These are phyloP conservation scores for Lithospermum erythrorhizon DNA, from an alignment of 257 asterid genomes.

Conservation along the genomic window DNA sequence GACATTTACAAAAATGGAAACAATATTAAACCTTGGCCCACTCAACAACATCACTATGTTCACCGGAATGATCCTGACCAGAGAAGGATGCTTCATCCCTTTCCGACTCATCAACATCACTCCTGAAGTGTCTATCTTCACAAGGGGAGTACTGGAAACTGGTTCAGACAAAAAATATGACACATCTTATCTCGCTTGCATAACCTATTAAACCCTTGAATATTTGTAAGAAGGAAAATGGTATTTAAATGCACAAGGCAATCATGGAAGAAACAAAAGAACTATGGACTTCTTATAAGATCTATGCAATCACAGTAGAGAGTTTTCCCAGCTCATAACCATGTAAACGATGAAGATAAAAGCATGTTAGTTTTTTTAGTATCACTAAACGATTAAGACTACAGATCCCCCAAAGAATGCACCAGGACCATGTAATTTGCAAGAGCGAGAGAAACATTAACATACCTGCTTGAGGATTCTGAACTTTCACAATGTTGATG, in stretches of 20 bases:
- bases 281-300: no score
- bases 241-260: not conserved
- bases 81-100: constrained; percentile 87
- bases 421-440: constrained; percentile 6
- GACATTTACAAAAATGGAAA: constrained; percentile 1
- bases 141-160: constrained; percentile 81
- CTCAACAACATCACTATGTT: constrained; percentile 71
- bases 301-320: no score
- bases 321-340: no score
- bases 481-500: constrained; percentile 75
- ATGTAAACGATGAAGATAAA: no score
- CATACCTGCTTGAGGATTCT: constrained; percentile 79
- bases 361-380: no score
- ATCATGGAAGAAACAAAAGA: no score
- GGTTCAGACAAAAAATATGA: constrained; percentile 14
- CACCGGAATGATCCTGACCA: constrained; percentile 75
- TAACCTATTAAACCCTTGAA: not conserved
- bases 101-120: constrained; percentile 64
- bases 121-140: constrained; percentile 68
- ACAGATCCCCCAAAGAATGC: not conserved
- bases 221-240: not conserved
- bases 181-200: constrained; percentile 1
- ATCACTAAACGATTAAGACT: no score
- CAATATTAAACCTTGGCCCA: constrained; percentile 82
- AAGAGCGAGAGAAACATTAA: constrained; percentile 8